A percentile compares a stretch with the other conserved stretches of the same genome.
These are phyloP conservation scores for Quercus engelmannii DNA, from an alignment of 306 rosid species.

Conservation along the genomic window DNA sequence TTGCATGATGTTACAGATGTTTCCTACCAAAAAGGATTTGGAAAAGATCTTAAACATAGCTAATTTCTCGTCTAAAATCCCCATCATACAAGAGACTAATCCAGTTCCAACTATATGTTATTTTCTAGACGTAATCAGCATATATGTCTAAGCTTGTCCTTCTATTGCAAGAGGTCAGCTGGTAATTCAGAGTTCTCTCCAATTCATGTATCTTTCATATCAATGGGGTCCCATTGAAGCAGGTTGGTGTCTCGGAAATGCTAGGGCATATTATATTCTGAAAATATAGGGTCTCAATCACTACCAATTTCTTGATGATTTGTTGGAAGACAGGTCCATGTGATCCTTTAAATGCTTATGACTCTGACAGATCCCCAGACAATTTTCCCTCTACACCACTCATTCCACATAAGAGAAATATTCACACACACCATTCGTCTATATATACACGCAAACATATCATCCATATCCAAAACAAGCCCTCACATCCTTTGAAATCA, in stretches of 20 bases:
- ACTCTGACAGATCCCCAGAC: background rate
- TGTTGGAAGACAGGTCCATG: constrained; percentile 26
- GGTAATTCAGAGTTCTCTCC: background rate
- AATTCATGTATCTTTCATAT: background rate
- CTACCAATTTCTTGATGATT: constrained; percentile 9
- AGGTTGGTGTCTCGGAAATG: constrained; percentile 4
- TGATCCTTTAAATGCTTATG: constrained; percentile 18
- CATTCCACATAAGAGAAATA: background rate
- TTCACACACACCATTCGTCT: background rate
- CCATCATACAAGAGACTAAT: background rate
- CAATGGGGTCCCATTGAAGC: background rate
- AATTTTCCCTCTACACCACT: constrained; percentile 12
- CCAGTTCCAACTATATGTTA: background rate
- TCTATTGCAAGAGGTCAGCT: background rate
- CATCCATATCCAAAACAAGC: constrained; percentile 9
- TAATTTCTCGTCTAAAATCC: too few species aligned
- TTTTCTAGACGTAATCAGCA: background rate
- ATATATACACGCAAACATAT: constrained; percentile 15
- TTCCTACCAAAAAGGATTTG: too few species aligned
- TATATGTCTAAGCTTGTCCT: background rate
- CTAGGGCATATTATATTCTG: background rate
- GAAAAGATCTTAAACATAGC: too few species aligned
- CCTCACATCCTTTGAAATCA: background rate
- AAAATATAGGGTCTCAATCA: background rate
- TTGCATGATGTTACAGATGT: too few species aligned